phyloP scores from a whole-genome alignment of 1,284 basidiomycete genomes.

The Gymnopus androsaceus region DNA sequence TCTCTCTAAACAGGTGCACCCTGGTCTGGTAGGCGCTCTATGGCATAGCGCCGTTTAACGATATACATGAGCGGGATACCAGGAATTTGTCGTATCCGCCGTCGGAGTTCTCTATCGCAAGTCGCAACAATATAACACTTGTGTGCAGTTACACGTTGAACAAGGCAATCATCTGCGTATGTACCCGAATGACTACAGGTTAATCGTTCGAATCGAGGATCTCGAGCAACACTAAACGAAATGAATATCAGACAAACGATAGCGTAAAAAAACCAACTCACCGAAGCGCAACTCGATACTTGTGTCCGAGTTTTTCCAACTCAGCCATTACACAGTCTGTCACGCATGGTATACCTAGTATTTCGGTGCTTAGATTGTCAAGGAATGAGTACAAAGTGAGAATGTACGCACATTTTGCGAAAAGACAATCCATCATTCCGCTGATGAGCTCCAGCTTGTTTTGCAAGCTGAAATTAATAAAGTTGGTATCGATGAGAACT shows the following conservation, averaged over 20 bases:
- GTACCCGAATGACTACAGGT: slow-evolving; percentile 92
- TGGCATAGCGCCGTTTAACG: slow-evolving; percentile 85
- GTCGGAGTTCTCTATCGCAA: slow-evolving; percentile 92
- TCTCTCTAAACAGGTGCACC: slow-evolving; percentile 60
- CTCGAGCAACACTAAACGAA: slow-evolving; percentile 83
- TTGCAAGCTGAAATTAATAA: slow-evolving; percentile 98
- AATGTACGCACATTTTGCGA: slow-evolving; percentile 86
- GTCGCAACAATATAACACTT: slow-evolving; percentile 98
- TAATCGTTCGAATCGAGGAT: slow-evolving; percentile 94
- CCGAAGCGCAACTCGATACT: slow-evolving; percentile 93
- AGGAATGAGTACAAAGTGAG: background rate
- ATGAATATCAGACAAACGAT: background rate
- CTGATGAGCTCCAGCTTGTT: slow-evolving; percentile 96
- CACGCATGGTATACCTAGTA: slow-evolving; percentile 93
- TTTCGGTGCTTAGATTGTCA: slow-evolving; percentile 6
- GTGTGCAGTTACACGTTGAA: slow-evolving; percentile 92
- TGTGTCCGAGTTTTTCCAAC: slow-evolving; percentile 94
- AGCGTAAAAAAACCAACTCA: slow-evolving; percentile 36
- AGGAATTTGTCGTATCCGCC: slow-evolving; percentile 91
- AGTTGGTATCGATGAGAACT: slow-evolving; percentile 98
- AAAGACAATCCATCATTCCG: slow-evolving; percentile 99
- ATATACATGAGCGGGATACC: slow-evolving; percentile 98
- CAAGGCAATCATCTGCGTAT: slow-evolving; percentile 98
- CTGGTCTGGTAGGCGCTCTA: slow-evolving; percentile 91
- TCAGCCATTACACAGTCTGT: slow-evolving; percentile 99